Base-by-base conservation (phyloP, 352 stramenopile species). In the Pythium oligandrum region DNA sequence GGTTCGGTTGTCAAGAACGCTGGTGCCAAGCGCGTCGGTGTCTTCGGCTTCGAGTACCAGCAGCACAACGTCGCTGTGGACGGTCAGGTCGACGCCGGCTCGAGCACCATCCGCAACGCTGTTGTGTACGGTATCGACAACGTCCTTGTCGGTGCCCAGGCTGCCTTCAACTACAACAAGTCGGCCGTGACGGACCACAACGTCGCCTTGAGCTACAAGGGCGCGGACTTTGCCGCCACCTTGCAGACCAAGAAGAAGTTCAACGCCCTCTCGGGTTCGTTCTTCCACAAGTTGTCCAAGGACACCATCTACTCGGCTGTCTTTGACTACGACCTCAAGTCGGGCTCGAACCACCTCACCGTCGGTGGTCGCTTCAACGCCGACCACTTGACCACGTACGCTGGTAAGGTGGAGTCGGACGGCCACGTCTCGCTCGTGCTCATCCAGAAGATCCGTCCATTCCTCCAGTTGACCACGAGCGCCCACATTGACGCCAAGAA, bases 401-500 rank as follows among this genome's bases (percentile, higher is more conserved):
- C 76, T 46, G 84, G 79, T 43, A 94, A 94, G 73, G 76, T 94
- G 49, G 80, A 94, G 63, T 93, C 84, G 56, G 79, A 94, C 58
- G 84, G 85, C 61, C 76, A 91, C 68, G 75, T 95, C 48, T 95
- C 85, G 50, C 66, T 95, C 51, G 81, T 82, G 52, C 70, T 89
- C 47, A 69, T 93, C 46, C 80, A 93, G 67, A 95, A 93, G 80
- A 83, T 95, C 39, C 82, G 81, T 51, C 81, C 83, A 38, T 92
- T 89, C 71, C 59, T 93, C 59, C 71, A 77, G 68, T 70, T 95
- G 43, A 87, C 83, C 56, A 93, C 83, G 37, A 90, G 77, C 51
- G 82, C 82, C 49, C 82, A 92, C 71, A 86, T 95, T 40, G 85
- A 95, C 64, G 85, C 83, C 55, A 95, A 95, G 85, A 93, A 95